Evolutionary conservation across 2,329 filamentous ascomycete species (phyloP), one percentile per base, ranked within the genome.

Genomic region (Pestalotiopsis sp.): DNA sequence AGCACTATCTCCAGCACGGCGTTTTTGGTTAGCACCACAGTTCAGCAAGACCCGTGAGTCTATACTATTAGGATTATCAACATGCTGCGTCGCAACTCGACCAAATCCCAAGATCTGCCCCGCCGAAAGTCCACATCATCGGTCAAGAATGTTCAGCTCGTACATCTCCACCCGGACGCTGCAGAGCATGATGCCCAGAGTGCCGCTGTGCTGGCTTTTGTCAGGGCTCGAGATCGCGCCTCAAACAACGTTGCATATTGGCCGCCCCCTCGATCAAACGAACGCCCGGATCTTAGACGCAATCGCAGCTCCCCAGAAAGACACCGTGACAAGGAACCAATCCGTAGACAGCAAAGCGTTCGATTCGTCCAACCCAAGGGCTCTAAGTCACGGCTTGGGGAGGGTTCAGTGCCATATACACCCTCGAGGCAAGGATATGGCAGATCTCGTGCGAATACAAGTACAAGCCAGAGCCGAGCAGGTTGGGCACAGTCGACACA

Each of bases 171-270:
- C 71, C 84, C 85, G 1, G 78, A 77, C 12, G 77, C 80, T 3
- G 86, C 87, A 2, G 84, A 87, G 63, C 82, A 87, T 66, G 88
- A 92, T 77, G 91, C 91, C 7, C 85, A 88, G 52, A 84, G 86
- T 52, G 90, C 91, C 25, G 91, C 91, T 7, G 80, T 82, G 41
- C 81, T 90, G 73, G 91, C 91, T 1, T 92, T 88, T 75, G 77
- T 81, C 6, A 83, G 86, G 69, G 86, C 86, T n/a, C 82, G 82
- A 66, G 81, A 81, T 45, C 80, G 82, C 13, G 80, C 75, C 52
- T 80, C 74, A 68, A 75, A 75, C 36, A 81, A 82, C 63, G 73
- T 76, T 66, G 69, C 77, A 1, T 67, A 78, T 11, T 82, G 79
- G 77, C 77, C 79, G 67, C 77, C 79, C 45, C 72, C 71, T 45